These are phyloP conservation scores for Trichoderma harzianum DNA, from an alignment of 2,329 filamentous ascomycete species.

Conservation along the genomic window DNA sequence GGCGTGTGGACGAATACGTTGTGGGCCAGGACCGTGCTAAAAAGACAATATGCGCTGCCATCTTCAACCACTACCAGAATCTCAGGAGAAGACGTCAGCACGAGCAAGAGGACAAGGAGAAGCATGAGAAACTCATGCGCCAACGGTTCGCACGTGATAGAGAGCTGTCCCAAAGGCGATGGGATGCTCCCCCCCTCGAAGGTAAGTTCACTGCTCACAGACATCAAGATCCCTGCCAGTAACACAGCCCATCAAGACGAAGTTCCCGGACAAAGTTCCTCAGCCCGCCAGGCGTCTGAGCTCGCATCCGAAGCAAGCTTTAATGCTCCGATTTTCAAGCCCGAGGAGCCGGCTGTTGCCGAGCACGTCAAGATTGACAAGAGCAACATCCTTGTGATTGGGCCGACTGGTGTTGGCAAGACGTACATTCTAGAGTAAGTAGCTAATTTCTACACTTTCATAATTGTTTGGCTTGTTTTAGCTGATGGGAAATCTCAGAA, in stretches of 20 bases:
- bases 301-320: slow-evolving; percentile 30
- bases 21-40: slow-evolving; percentile 94
- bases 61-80: slow-evolving; percentile 95
- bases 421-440: slow-evolving; percentile 79
- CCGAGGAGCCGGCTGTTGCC: slow-evolving; percentile 44
- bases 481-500: slow-evolving; percentile 52
- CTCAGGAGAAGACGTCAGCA: slow-evolving; percentile 75
- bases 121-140: slow-evolving; percentile 63
- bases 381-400: slow-evolving; percentile 86
- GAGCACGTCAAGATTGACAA: slow-evolving; percentile 78
- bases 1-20: slow-evolving; percentile 91
- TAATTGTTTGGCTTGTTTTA: background rate
- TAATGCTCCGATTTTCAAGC: slow-evolving; percentile 45
- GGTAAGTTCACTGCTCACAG: slow-evolving; percentile 47
- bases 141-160: slow-evolving; percentile 70
- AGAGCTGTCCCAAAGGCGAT: slow-evolving; percentile 49
- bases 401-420: slow-evolving; percentile 93
- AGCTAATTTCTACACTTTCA: too few species aligned
- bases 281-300: slow-evolving; percentile 42
- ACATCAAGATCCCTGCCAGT: background rate
- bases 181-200: slow-evolving; percentile 72
- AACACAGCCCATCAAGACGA: slow-evolving; percentile 43
- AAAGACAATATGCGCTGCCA: slow-evolving; percentile 85
- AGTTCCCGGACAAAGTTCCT: slow-evolving; percentile 50
- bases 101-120: slow-evolving; percentile 61